A percentile compares a stretch with the other conserved stretches of the same genome.
Conservation (phyloP, 768 basidiomycete species). For the Pleurotus tuoliensis region DNA sequence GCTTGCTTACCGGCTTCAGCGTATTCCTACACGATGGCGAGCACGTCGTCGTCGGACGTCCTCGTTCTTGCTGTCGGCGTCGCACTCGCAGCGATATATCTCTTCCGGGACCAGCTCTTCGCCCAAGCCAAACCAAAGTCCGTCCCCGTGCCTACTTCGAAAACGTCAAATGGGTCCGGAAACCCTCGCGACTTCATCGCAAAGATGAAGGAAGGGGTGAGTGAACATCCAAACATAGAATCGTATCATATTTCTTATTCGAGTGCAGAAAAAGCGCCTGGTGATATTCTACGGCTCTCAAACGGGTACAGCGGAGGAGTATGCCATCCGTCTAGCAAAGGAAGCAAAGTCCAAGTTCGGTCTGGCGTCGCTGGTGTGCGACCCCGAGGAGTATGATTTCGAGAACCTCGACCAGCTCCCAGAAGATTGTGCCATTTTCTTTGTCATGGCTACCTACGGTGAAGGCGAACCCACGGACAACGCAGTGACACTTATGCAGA, state of each 20-base stretch:
- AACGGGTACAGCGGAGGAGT: conserved; percentile 98
- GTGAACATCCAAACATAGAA: conserved; percentile 24
- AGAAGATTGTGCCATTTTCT: conserved; percentile 83
- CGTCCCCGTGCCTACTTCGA: conserved; percentile 37
- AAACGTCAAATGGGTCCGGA: conserved; percentile 60
- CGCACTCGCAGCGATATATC: conserved; percentile 70
- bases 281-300: conserved; percentile 99
- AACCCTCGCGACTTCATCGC: conserved; percentile 93
- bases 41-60: conserved; percentile 63
- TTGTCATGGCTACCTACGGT: conserved; percentile 97
- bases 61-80: conserved; percentile 71
- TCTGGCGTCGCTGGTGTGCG: conserved; percentile 92
- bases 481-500: conserved; percentile 91
- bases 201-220: conserved; percentile 91
- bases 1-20: no score
- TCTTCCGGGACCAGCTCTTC: conserved; percentile 82
- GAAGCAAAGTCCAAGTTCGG: conserved; percentile 97
- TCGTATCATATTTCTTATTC: conserved; percentile 9
- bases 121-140: conserved; percentile 60
- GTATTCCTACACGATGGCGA: conserved; percentile 42
- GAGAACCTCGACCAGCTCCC: conserved; percentile 92
- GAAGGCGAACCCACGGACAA: conserved; percentile 99
- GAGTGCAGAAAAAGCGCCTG: conserved; percentile 84
- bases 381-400: conserved; percentile 99
- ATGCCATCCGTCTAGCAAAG: conserved; percentile 95